Conservation (phyloP, 345 rosid species). For the thale cress (Arabidopsis thaliana) region DNA sequence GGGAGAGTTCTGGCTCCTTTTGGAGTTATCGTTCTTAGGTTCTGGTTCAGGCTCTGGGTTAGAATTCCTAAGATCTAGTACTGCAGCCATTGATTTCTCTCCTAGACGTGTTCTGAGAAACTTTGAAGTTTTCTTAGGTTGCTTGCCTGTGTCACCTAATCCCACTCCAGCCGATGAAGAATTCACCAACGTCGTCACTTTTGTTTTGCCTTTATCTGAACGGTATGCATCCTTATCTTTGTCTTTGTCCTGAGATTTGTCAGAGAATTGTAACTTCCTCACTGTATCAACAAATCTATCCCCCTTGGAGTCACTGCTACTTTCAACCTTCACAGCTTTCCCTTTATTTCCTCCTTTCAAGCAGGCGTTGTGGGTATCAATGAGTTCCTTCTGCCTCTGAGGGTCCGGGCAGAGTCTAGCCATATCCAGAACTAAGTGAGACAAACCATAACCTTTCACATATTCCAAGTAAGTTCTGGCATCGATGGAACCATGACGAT, state of each 20-base stretch:
- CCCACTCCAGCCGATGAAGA: slow-evolving; percentile 46
- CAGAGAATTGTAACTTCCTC: slow-evolving; percentile 53
- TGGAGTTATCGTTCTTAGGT: slow-evolving; percentile 33
- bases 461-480: slow-evolving; percentile 63
- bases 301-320: slow-evolving; percentile 37
- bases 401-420: slow-evolving; percentile 83
- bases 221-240: slow-evolving; percentile 60
- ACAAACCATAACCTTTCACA: slow-evolving; percentile 67
- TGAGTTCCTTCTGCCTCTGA: slow-evolving; percentile 77
- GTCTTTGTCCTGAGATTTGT: slow-evolving; percentile 56
- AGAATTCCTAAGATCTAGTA: slow-evolving; percentile 51
- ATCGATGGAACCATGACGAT: slow-evolving; percentile 76
- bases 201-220: slow-evolving; percentile 57
- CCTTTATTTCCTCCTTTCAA: slow-evolving; percentile 55
- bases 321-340: slow-evolving; percentile 50
- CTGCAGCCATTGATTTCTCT: slow-evolving; percentile 69
- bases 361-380: slow-evolving; percentile 63
- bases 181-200: slow-evolving; percentile 30
- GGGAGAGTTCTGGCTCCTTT: slow-evolving; percentile 42
- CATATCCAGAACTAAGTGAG: slow-evolving; percentile 75
- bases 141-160: slow-evolving; percentile 54
- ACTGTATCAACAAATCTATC: slow-evolving; percentile 24
- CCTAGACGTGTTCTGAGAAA: slow-evolving; percentile 72
- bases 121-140: slow-evolving; percentile 73
- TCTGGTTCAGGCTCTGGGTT: slow-evolving; percentile 52